phyloP scores from a whole-genome alignment of 2,329 filamentous ascomycete species.

The Metarhizium rileyi region DNA sequence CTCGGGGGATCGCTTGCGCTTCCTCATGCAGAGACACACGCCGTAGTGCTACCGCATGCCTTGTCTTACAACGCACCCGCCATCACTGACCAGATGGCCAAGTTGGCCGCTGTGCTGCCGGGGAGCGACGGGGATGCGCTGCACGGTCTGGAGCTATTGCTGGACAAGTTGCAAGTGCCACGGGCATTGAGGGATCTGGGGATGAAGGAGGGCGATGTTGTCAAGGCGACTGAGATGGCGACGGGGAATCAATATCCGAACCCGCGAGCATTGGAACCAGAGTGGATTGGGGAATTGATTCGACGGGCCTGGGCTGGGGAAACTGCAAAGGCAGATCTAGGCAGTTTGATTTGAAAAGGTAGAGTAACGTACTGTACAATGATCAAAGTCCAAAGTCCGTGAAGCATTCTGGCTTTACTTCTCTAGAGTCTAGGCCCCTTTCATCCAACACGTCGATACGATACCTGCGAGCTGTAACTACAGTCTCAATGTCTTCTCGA shows the following conservation, averaged over 20 bases:
- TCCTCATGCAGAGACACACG: slow-evolving; percentile 57
- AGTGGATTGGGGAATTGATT: slow-evolving; percentile 44
- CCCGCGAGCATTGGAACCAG: slow-evolving; percentile 42
- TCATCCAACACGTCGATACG: too few relatives aligned
- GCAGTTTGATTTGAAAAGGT: too few relatives aligned
- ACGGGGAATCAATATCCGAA: slow-evolving; percentile 51
- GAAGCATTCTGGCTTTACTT: too few relatives aligned
- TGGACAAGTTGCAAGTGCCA: slow-evolving; percentile 43
- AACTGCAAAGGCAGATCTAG: slow-evolving; percentile 25
- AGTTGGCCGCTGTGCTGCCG: slow-evolving; percentile 42
- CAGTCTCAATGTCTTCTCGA: too few relatives aligned
- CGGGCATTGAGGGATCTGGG: slow-evolving; percentile 43
- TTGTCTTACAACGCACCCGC: slow-evolving; percentile 51
- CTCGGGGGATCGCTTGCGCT: slow-evolving; percentile 54
- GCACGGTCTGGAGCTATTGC: slow-evolving; percentile 43
- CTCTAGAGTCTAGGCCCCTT: too few relatives aligned
- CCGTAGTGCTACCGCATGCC: slow-evolving; percentile 51
- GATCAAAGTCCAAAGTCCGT: too few relatives aligned
- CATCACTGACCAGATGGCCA: slow-evolving; percentile 41
- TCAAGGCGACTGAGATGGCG: slow-evolving; percentile 49
- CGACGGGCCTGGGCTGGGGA: slow-evolving; percentile 53
- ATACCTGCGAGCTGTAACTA: too few relatives aligned
- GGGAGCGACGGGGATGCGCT: slow-evolving; percentile 49
- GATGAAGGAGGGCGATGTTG: slow-evolving; percentile 51
- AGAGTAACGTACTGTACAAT: too few relatives aligned